Conservation (phyloP, 208 protist genomes). For the Balamuthia mandrillaris region DNA sequence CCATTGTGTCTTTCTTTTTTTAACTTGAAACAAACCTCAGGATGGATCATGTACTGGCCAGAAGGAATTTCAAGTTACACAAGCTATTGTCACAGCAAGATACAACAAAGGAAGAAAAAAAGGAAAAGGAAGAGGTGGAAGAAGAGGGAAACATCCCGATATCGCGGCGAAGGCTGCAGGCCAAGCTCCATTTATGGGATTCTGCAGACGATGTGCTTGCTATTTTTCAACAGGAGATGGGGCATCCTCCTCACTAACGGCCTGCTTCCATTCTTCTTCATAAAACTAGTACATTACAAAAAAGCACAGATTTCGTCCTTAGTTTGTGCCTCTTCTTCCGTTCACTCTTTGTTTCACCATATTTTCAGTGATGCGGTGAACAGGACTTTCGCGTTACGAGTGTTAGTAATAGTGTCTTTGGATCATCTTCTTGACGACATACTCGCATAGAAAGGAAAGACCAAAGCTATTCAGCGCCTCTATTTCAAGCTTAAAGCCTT, state of each 20-base stretch:
- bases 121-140: not conserved
- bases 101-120: no score
- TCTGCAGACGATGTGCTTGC: not conserved
- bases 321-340: no score
- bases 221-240: conserved; percentile 9
- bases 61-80: conserved; percentile 3
- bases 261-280: no score
- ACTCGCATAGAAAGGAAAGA: not conserved
- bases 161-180: no score
- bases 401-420: no score
- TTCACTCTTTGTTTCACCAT: no score
- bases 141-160: not conserved
- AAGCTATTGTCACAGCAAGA: no score
- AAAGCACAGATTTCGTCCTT: no score
- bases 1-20: not conserved
- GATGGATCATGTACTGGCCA: not conserved
- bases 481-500: not conserved
- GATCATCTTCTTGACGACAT: conserved; percentile 9
- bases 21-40: no score
- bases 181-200: conserved; percentile 10
- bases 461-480: not conserved
- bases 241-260: no score
- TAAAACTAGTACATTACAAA: no score
- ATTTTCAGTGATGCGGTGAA: not conserved
- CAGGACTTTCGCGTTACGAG: not conserved